Base-by-base conservation (phyloP, 805 yeast genomes). In the Pachysolen tannophilus region DNA sequence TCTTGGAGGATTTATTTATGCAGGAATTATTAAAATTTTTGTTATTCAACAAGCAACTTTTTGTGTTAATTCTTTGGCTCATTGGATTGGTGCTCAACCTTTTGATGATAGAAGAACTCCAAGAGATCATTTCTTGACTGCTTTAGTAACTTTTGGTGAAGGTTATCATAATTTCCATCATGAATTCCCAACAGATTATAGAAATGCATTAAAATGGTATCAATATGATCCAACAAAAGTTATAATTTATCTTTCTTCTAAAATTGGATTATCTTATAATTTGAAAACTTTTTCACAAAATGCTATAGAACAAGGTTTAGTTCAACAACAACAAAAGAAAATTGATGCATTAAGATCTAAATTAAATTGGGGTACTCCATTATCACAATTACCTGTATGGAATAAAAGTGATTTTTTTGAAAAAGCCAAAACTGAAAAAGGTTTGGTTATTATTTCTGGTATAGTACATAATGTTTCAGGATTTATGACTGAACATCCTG, bases 111-210 rank as follows among this genome's bases (percentile, higher is more conserved):
- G 82, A 62, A 77, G 88, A 72, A 81, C 90, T 23, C 92, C 92
- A 47, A 72, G 92, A 61, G 90, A 83, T 60, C 87, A 82, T 58
- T 72, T 76, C 53, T 50, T 83, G 43, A 82, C 92, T 33, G 92
- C 92, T 4, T 62, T 82, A 40, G 86, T 82, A 40, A 83, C 94
- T 0, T 82, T 82, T 51, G 94, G 94, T 59, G 94, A 83, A 62
- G 94, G 94, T 43, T 82, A 82, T 67, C 92, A 83, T 53, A 83
- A 83, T 62, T 83, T 82, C 76, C 94, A 83, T 59, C 94, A 83
- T 57, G 94, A 82, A 65, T 83, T 82, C 71, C 92, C 94, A 49
- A 72, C 84, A 14, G 94, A 83, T 62, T 83, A 82, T 71, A 75
- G 94, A 72, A 82, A 82, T 54, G 92, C 92, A 25, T 69, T 82